These are phyloP conservation scores for Chlamydomonas sp. DNA, from an alignment of 139 green algal species.

Conservation along the genomic window DNA sequence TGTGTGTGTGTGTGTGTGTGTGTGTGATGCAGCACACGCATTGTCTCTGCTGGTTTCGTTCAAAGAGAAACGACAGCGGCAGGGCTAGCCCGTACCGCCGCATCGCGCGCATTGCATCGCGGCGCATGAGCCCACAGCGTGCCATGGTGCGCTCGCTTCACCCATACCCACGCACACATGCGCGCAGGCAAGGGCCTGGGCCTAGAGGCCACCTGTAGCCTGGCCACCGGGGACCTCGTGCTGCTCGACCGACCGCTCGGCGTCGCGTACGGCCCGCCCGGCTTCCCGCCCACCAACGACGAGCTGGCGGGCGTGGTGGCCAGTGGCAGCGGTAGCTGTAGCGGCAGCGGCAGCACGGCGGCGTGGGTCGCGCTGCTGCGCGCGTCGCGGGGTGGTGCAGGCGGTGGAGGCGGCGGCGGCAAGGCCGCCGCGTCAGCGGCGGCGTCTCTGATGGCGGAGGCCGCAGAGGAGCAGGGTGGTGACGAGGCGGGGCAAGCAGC, in stretches of 20 bases:
- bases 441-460: neutral
- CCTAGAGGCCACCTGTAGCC: conserved; percentile 1
- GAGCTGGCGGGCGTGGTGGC: neutral
- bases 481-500: neutral
- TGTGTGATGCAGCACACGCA: too few relatives aligned
- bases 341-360: neutral
- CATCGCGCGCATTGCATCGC: neutral
- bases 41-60: too few relatives aligned
- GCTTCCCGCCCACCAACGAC: neutral
- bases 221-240: neutral
- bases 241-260: neutral
- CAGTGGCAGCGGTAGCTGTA: neutral
- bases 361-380: neutral
- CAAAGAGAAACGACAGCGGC: conserved; percentile 8
- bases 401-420: neutral
- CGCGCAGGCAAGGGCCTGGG: conserved; percentile 3
- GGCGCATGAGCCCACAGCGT: neutral
- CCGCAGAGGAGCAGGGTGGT: neutral
- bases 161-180: neutral
- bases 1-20: too few relatives aligned
- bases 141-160: neutral
- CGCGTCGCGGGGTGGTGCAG: neutral
- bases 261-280: neutral
- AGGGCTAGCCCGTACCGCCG: neutral
- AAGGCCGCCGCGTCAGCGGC: neutral